Conservation (phyloP, 1,139 yeast species). For the Zygoascus sp. region DNA sequence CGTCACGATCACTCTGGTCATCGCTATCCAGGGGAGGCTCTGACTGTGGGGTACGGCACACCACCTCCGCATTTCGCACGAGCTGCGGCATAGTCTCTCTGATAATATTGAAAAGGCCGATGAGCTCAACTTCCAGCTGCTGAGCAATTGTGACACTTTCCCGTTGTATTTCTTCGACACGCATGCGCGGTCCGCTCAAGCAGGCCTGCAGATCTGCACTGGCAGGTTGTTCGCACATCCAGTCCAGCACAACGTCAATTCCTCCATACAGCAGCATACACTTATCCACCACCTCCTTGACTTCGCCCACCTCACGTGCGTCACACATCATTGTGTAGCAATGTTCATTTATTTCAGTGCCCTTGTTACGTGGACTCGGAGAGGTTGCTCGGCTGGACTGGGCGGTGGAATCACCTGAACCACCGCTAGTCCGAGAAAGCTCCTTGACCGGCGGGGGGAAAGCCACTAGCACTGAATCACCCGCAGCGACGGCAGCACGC, state of each 20-base stretch:
- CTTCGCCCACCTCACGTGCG: constrained; percentile 11
- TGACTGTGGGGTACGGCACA: not conserved
- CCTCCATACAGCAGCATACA: constrained; percentile 15
- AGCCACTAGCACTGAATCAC: constrained; percentile 11
- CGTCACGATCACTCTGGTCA: too few relatives aligned
- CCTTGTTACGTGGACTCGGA: not conserved
- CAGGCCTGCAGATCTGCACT: not conserved
- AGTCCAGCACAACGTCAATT: constrained; percentile 17
- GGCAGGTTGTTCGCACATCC: constrained; percentile 16
- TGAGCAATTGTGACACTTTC: constrained; percentile 14
- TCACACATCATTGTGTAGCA: constrained; percentile 9
- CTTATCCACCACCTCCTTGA: constrained; percentile 13
- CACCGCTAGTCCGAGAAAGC: not conserved
- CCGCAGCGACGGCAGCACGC: not conserved
- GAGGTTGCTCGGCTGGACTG: not conserved
- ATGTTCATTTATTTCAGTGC: not conserved
- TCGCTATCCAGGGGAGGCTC: not conserved
- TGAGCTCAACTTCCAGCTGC: constrained; percentile 14
- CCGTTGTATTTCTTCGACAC: constrained; percentile 12
- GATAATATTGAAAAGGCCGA: constrained; percentile 16
- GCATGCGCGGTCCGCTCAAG: constrained; percentile 5
- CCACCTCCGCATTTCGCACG: constrained; percentile 3
- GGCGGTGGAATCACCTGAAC: not conserved
- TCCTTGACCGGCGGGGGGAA: constrained; percentile 3
- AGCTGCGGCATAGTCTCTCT: constrained; percentile 15